These are phyloP conservation scores for Trichosporon sp. DNA, from an alignment of 1,284 basidiomycete species.

Conservation along the genomic window DNA sequence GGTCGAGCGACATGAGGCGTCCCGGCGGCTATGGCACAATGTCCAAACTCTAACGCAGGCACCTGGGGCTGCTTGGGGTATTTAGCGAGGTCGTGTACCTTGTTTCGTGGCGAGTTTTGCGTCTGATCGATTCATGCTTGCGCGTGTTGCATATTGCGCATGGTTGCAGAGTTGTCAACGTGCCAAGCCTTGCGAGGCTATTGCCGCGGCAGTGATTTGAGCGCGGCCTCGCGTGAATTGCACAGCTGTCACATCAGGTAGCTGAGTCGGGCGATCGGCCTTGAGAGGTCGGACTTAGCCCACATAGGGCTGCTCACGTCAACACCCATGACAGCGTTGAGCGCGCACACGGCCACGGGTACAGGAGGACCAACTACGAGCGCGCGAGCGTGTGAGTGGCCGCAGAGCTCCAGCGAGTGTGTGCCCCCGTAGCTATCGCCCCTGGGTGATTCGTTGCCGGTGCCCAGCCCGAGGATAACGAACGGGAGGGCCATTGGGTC, in stretches of 20 bases:
- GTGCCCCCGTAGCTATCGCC: background rate
- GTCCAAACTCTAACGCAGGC: background rate
- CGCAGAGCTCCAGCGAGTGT: background rate
- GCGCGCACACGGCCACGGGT: background rate
- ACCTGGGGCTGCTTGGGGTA: background rate
- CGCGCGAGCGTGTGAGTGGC: background rate
- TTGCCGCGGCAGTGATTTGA: background rate
- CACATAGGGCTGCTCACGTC: background rate
- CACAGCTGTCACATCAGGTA: background rate
- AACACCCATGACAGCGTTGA: background rate
- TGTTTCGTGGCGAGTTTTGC: background rate
- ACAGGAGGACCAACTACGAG: background rate
- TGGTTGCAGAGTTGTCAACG: background rate
- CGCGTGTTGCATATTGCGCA: background rate
- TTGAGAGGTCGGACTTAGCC: background rate
- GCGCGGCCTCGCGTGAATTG: background rate
- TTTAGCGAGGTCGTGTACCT: slow-evolving; percentile 5
- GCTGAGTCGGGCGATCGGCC: background rate
- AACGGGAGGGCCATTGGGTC: background rate
- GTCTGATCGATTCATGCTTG: background rate
- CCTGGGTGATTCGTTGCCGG: background rate
- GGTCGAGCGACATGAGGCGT: background rate
- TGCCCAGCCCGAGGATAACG: background rate
- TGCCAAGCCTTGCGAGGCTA: background rate
- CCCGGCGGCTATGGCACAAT: background rate